Percentiles rank a stretch among this genome's conserved stretches.
phyloP scores from a whole-genome alignment of 1,284 basidiomycete species.

The Thelephora terrestris region DNA sequence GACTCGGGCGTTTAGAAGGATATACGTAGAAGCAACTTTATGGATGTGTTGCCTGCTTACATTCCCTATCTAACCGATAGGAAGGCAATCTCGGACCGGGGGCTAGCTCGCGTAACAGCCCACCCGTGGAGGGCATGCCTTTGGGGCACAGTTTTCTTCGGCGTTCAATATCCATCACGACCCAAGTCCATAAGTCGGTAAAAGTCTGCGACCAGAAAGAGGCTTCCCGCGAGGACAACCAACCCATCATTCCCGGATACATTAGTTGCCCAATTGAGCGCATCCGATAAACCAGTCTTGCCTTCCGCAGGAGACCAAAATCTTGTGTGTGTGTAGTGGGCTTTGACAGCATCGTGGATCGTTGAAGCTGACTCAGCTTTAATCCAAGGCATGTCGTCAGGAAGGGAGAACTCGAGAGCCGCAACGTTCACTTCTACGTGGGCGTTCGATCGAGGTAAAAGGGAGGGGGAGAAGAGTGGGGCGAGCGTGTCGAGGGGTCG shows the following conservation, averaged over 20 bases:
- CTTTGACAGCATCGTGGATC: constrained; percentile 33
- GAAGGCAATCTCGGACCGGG: no score
- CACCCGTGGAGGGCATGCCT: no score
- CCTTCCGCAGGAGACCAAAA: constrained; percentile 30
- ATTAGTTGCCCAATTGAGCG: constrained; percentile 36
- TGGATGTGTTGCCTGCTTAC: no score
- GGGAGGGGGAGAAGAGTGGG: constrained; percentile 40
- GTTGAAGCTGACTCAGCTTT: constrained; percentile 42
- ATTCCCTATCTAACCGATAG: no score
- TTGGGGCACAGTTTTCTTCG: no score
- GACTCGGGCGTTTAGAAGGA: no score
- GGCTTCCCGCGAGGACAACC: constrained; percentile 76
- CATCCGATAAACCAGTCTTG: constrained; percentile 19
- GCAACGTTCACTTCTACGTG: constrained; percentile 34
- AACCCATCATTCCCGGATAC: constrained; percentile 24
- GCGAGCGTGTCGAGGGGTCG: constrained; percentile 59
- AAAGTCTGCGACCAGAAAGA: constrained; percentile 86
- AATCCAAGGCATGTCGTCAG: constrained; percentile 91
- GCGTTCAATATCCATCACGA: no score
- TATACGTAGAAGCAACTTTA: no score
- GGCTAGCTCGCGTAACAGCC: no score
- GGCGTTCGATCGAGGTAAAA: constrained; percentile 4
- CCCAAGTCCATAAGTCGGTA: constrained; percentile 42
- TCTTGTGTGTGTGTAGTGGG: constrained; percentile 31
- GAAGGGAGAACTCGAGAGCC: constrained; percentile 53